These are phyloP conservation scores for Populus ilicifolia DNA, from an alignment of 345 rosid genomes.

Conservation along the genomic window DNA sequence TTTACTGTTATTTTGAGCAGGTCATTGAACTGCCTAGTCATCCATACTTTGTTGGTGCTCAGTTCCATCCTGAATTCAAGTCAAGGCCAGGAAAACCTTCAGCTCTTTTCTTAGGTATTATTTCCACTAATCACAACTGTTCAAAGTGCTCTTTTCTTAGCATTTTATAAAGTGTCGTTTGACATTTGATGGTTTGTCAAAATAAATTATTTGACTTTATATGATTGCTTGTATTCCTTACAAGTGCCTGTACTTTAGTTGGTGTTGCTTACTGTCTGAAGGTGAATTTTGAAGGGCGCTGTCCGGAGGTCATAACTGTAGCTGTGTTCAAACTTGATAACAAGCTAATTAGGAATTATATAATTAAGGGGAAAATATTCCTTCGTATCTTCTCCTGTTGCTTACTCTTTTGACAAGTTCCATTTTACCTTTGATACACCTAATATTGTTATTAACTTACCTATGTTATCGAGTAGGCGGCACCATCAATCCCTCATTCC, in stretches of 20 bases:
- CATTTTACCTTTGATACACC: neutral
- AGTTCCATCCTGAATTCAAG: slow-evolving; percentile 95
- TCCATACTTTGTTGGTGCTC: slow-evolving; percentile 69
- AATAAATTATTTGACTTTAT: neutral
- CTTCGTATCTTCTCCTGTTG: neutral
- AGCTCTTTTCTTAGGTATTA: slow-evolving; percentile 72
- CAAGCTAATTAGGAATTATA: neutral
- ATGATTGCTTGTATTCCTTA: neutral
- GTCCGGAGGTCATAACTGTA: neutral
- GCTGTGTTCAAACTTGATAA: neutral
- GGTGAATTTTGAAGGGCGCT: slow-evolving; percentile 1
- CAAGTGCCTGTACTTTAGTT: neutral
- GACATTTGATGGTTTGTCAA: neutral
- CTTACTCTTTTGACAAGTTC: neutral
- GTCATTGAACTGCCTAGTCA: slow-evolving; percentile 54
- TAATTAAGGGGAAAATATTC: neutral
- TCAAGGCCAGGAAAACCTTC: slow-evolving; percentile 96
- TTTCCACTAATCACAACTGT: neutral
- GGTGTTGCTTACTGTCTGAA: neutral
- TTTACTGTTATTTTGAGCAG: slow-evolving; percentile 24
- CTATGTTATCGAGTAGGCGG: neutral
- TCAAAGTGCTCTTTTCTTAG: neutral
- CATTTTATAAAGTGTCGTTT: neutral
- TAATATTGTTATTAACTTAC: neutral
- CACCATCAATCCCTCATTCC: neutral